Conservation (phyloP, 306 rosid genomes). For the Begonia fuchsioides region DNA sequence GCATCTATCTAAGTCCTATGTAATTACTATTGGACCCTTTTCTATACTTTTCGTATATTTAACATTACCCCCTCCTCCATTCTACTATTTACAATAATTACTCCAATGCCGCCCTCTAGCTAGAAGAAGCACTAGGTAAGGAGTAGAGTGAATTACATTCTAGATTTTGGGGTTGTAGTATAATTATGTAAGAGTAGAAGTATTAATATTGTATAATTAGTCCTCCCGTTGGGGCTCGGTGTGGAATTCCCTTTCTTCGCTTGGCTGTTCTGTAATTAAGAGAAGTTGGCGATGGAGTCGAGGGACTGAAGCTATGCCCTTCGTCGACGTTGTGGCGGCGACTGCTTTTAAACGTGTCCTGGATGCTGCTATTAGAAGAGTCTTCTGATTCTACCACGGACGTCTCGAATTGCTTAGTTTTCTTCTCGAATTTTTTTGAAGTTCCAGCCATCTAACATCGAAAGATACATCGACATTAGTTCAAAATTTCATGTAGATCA, state of each 20-base stretch:
- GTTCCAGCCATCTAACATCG: slow-evolving; percentile 62
- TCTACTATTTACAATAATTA: slow-evolving; percentile 38
- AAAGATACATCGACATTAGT: not conserved
- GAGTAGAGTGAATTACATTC: slow-evolving; percentile 12
- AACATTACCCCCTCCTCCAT: slow-evolving; percentile 11
- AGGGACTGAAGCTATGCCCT: slow-evolving; percentile 69
- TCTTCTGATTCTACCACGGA: slow-evolving; percentile 86
- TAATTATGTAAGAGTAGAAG: slow-evolving; percentile 22
- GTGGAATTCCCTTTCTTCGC: slow-evolving; percentile 95
- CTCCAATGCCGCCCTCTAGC: slow-evolving; percentile 31
- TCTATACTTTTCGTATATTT: slow-evolving; percentile 4
- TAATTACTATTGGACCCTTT: no score
- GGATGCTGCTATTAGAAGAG: slow-evolving; percentile 51
- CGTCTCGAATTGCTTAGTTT: no score
- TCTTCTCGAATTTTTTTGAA: slow-evolving; percentile 37
- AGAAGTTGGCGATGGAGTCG: slow-evolving; percentile 87
- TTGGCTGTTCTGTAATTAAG: slow-evolving; percentile 65
- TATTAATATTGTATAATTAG: slow-evolving; percentile 51
- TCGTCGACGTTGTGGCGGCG: slow-evolving; percentile 8
- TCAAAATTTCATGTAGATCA: not conserved
- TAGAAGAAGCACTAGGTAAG: slow-evolving; percentile 18
- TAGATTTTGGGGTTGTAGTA: slow-evolving; percentile 17
- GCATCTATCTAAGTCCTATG: no score
- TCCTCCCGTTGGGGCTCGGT: slow-evolving; percentile 90
- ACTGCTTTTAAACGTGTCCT: slow-evolving; percentile 27